A percentile compares a stretch with the other conserved stretches of the same genome.
These are phyloP conservation scores for Cutaneotrichosporon mucoides DNA, from an alignment of 1,284 basidiomycete species.

Conservation along the genomic window DNA sequence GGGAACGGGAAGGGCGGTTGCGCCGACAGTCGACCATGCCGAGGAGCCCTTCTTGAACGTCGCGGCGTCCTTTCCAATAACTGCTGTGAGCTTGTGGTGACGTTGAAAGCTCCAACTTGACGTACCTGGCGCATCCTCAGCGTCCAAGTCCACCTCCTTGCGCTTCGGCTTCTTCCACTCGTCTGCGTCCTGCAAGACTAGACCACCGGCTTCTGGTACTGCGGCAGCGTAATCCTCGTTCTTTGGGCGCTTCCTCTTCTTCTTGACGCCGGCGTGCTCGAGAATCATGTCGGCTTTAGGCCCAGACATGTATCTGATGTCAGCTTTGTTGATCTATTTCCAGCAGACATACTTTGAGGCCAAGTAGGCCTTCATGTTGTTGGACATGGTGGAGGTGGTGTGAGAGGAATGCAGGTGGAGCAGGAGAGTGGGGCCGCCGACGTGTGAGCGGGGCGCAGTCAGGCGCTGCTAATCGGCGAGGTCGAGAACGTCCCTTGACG, in stretches of 20 bases:
- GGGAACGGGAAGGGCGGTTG: slow-evolving; percentile 27
- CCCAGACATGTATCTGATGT: slow-evolving; percentile 81
- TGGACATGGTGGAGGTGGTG: slow-evolving; percentile 31
- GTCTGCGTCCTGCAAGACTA: slow-evolving; percentile 49
- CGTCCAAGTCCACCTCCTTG: slow-evolving; percentile 39
- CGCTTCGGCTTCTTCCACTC: slow-evolving; percentile 52
- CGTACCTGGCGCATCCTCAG: slow-evolving; percentile 49
- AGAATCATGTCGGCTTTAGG: slow-evolving; percentile 95
- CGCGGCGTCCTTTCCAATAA: slow-evolving; percentile 39
- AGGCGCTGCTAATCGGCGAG: too few species aligned
- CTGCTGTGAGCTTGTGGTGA: slow-evolving; percentile 14
- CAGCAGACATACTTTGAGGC: slow-evolving; percentile 48
- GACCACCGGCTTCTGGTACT: slow-evolving; percentile 20
- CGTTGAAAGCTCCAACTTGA: not conserved
- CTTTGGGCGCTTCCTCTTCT: slow-evolving; percentile 68
- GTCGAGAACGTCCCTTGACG: not conserved
- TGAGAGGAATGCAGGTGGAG: not conserved
- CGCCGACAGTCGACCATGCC: slow-evolving; percentile 38
- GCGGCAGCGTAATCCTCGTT: slow-evolving; percentile 50
- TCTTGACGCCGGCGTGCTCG: slow-evolving; percentile 57
- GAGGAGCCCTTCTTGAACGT: slow-evolving; percentile 42
- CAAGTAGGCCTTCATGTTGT: slow-evolving; percentile 54
- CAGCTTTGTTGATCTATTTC: not conserved
- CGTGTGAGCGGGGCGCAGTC: too few species aligned
- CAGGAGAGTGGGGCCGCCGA: too few species aligned